Base-by-base conservation (phyloP, 192 early-diverging fungal species). In the Coemansia sp. region DNA sequence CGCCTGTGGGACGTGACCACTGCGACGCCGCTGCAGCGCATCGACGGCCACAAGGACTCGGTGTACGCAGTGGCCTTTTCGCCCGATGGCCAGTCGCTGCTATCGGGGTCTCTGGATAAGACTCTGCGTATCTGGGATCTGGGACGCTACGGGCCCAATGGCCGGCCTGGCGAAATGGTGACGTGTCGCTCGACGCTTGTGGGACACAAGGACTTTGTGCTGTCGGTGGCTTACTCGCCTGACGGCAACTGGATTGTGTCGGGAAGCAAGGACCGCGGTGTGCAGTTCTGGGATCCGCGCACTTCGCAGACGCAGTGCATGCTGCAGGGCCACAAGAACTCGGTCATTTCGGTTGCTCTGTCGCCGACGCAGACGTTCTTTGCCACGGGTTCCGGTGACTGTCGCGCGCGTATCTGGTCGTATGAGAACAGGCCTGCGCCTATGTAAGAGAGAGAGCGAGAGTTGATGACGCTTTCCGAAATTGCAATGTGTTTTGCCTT, bases 341-440 rank as follows among this genome's bases (percentile, higher is more conserved):
- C 96, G 65, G 97, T 99, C 28, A 96, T 99, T 58, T 91, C 89
- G 17, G 91, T 99, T 29, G 94, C 94, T 6, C 71, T 96, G 66
- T 91, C 88, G 64, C 89, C 90, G 4, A 84, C 76, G 3, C 91
- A 92, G 22, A 89, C 89, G 10, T 78, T 94, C 56, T 96, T 99
- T 87, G 97, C 97, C 5, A 99, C 97, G 17, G 97, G 95, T 16
- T 93, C 92, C 38, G 97, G 97, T 52, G 97, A 99, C 87, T 90
- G 86, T 65, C 85, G 89, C 56, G 95, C 93, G 18, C 84, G 95
- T 61, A 89, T 99, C 52, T 99, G 97, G 97, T 88, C 90, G 11
- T 92, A 92, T 62, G 86, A 88, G 52, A 64, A 56, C n/a, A 16
- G 61, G 59, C 57, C 67, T 4, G 31, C 54, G 2, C 67, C 60